Evolutionary conservation across 495 filamentous ascomycete species (phyloP).

Genomic region (Chaetomidium leptoderma): DNA sequence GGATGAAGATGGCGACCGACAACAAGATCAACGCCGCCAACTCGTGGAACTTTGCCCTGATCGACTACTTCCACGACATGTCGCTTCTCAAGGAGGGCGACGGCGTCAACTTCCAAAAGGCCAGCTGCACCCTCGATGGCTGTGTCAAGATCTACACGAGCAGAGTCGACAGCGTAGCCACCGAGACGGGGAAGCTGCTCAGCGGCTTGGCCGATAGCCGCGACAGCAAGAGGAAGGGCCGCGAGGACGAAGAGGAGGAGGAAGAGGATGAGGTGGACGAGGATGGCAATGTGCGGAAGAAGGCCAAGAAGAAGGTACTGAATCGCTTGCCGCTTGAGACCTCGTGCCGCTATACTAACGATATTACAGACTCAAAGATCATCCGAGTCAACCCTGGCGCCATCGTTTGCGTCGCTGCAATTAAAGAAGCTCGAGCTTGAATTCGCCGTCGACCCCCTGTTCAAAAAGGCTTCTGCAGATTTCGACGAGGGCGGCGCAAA

Average conservation of each 20-base stretch:
- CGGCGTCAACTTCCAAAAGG: conserved; percentile 96
- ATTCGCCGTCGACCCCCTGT: conserved; percentile 92
- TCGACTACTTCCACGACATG: conserved; percentile 99
- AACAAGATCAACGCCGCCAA: conserved; percentile 99
- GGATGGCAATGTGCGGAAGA: conserved; percentile 68
- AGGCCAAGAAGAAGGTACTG: conserved; percentile 63
- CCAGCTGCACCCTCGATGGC: conserved; percentile 94
- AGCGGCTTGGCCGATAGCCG: conserved; percentile 92
- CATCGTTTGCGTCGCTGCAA: conserved; percentile 80
- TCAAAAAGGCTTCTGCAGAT: conserved; percentile 97
- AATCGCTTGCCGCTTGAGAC: too few relatives aligned
- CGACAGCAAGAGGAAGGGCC: conserved; percentile 62
- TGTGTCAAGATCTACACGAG: conserved; percentile 99
- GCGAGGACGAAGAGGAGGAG: conserved; percentile 61
- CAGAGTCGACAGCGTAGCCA: conserved; percentile 95
- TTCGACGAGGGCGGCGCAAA: conserved; percentile 98
- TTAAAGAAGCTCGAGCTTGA: conserved; percentile 97
- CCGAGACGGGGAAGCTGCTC: conserved; percentile 91
- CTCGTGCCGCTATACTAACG: neutral
- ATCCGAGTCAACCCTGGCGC: conserved; percentile 86
- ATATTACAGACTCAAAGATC: conserved; percentile 56
- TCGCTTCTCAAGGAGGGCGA: conserved; percentile 93
- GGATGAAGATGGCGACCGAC: conserved; percentile 99
- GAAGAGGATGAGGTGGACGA: conserved; percentile 78
- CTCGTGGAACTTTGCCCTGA: conserved; percentile 98